These are phyloP conservation scores for Tolypocladium tropicale DNA, from an alignment of 2,329 filamentous ascomycete species.

Conservation along the genomic window DNA sequence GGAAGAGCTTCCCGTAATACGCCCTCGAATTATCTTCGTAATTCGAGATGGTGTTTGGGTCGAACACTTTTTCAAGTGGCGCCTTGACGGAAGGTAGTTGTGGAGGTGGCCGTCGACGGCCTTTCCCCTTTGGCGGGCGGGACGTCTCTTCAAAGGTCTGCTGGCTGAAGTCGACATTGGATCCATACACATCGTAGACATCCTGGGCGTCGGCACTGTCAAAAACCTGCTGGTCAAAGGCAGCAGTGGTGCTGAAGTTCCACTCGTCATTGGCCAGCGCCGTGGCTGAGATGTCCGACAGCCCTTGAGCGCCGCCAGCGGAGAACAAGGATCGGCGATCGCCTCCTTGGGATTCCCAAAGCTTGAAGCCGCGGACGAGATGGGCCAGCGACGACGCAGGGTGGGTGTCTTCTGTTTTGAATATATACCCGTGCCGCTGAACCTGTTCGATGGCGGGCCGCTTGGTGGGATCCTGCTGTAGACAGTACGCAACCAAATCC, in stretches of 20 bases:
- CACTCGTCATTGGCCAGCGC: slow-evolving; percentile 48
- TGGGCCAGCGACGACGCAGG: slow-evolving; percentile 53
- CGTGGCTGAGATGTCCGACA: slow-evolving; percentile 32
- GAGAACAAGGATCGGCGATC: slow-evolving; percentile 56
- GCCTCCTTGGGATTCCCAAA: slow-evolving; percentile 68
- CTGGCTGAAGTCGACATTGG: slow-evolving; percentile 41
- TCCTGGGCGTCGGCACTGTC: slow-evolving; percentile 44
- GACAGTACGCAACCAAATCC: slow-evolving; percentile 61
- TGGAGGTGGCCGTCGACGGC: slow-evolving; percentile 46
- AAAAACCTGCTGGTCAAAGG: slow-evolving; percentile 50
- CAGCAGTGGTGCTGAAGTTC: slow-evolving; percentile 57
- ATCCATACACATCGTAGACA: slow-evolving; percentile 51
- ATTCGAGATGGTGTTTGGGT: slow-evolving; percentile 53
- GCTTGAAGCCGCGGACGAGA: slow-evolving; percentile 60
- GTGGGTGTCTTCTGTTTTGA: slow-evolving; percentile 49
- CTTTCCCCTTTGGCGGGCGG: slow-evolving; percentile 41
- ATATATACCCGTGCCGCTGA: slow-evolving; percentile 59
- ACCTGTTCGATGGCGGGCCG: slow-evolving; percentile 62
- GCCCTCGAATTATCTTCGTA: slow-evolving; percentile 53
- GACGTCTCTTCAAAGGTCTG: slow-evolving; percentile 37
- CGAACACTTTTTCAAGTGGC: slow-evolving; percentile 55
- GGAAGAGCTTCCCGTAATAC: slow-evolving; percentile 44
- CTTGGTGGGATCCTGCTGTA: slow-evolving; percentile 56
- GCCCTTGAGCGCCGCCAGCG: slow-evolving; percentile 46
- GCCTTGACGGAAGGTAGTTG: slow-evolving; percentile 46